Evolutionary conservation across 805 yeast species (phyloP).

Genomic region (Starmerella apis): DNA sequence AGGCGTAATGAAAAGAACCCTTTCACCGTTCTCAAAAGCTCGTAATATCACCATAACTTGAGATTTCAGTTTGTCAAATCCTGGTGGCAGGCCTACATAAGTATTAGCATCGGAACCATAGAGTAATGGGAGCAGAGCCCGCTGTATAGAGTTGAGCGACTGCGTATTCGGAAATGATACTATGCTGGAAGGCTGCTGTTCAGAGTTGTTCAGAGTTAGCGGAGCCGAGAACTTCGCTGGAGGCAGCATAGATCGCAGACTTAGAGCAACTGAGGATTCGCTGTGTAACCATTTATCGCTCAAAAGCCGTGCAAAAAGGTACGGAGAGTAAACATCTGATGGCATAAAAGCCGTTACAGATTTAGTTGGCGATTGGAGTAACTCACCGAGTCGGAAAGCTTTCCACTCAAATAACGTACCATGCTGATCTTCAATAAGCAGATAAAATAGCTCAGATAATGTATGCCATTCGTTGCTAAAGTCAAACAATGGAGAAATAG

Average conservation of each 20-base stretch:
- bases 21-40: neutral
- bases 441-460: conserved; percentile 49
- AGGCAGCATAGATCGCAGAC: conserved; percentile 40
- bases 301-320: conserved; percentile 56
- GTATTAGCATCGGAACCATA: conserved; percentile 25
- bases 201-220: neutral
- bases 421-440: conserved; percentile 73
- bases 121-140: conserved; percentile 9
- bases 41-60: neutral
- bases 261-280: conserved; percentile 50
- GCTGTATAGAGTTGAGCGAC: neutral
- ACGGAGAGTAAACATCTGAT: conserved; percentile 36
- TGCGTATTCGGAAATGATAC: neutral
- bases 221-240: conserved; percentile 36
- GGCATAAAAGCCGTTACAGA: neutral
- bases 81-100: conserved; percentile 44
- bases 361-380: neutral
- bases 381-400: neutral
- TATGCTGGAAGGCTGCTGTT: neutral
- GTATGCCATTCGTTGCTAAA: conserved; percentile 68
- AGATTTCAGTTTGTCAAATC: neutral
- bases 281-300: conserved; percentile 85
- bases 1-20: conserved; percentile 3
- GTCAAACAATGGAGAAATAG: conserved; percentile 58
- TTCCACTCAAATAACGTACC: conserved; percentile 50